phyloP scores from a whole-genome alignment of 352 stramenopile genomes.

The Lagenidium sp. region DNA sequence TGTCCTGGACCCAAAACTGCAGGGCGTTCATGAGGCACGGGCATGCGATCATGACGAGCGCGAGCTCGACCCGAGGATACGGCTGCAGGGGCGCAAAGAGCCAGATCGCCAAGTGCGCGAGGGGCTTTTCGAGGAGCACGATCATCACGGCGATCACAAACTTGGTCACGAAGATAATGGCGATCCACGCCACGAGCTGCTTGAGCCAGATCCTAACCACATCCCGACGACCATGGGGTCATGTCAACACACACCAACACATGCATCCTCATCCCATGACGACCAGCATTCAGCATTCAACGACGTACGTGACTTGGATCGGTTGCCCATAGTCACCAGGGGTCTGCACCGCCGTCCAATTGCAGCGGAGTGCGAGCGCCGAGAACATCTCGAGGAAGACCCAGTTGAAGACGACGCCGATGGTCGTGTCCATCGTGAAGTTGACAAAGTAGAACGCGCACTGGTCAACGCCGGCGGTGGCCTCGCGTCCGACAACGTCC shows the following conservation, averaged over 20 bases:
- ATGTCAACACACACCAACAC: too few relatives aligned
- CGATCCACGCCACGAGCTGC: slow-evolving; percentile 72
- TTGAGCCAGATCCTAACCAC: slow-evolving; percentile 41
- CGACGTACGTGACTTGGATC: slow-evolving; percentile 29
- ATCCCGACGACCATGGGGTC: too few relatives aligned
- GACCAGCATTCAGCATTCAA: too few relatives aligned
- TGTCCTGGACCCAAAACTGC: slow-evolving; percentile 88
- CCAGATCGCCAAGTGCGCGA: slow-evolving; percentile 45
- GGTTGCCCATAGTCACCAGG: slow-evolving; percentile 78
- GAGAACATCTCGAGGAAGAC: slow-evolving; percentile 54
- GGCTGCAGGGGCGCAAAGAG: slow-evolving; percentile 60
- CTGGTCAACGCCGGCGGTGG: slow-evolving; percentile 22
- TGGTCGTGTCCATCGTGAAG: slow-evolving; percentile 80
- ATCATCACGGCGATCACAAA: slow-evolving; percentile 73
- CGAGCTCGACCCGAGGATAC: slow-evolving; percentile 65
- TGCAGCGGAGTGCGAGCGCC: slow-evolving; percentile 37
- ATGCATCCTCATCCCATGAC: too few relatives aligned
- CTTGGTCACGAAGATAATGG: slow-evolving; percentile 75
- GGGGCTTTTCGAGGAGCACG: slow-evolving; percentile 49
- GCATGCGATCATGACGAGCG: slow-evolving; percentile 84
- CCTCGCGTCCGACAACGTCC: slow-evolving; percentile 19
- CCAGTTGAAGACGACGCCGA: slow-evolving; percentile 83
- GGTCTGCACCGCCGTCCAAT: slow-evolving; percentile 49
- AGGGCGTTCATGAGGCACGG: slow-evolving; percentile 84
- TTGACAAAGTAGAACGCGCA: slow-evolving; percentile 88